A percentile compares a stretch with the other conserved stretches of the same genome.
These are phyloP conservation scores for Mimosa pudica DNA, from an alignment of 306 rosid genomes.

Conservation along the genomic window DNA sequence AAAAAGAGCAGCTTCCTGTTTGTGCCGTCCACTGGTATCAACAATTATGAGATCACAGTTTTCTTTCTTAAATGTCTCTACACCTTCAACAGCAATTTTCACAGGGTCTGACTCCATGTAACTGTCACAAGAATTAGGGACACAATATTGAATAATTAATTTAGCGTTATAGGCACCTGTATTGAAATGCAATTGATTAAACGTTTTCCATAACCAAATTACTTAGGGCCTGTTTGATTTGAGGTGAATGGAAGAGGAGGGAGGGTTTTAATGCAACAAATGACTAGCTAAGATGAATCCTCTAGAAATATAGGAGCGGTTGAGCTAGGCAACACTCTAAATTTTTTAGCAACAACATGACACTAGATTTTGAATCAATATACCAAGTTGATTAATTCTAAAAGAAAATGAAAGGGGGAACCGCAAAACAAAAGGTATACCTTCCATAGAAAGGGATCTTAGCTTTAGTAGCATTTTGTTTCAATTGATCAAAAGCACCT, in stretches of 20 bases:
- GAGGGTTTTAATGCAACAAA: not conserved
- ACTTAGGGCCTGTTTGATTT: not conserved
- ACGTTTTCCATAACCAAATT: slow-evolving; percentile 10
- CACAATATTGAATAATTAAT: slow-evolving; percentile 30
- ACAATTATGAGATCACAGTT: slow-evolving; percentile 79
- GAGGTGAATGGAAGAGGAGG: too few species aligned
- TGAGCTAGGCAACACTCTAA: not conserved
- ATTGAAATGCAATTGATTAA: slow-evolving; percentile 8
- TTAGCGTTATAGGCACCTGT: slow-evolving; percentile 3
- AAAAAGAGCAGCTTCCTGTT: slow-evolving; percentile 81
- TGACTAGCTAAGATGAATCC: not conserved
- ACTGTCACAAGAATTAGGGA: slow-evolving; percentile 39
- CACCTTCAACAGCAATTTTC: slow-evolving; percentile 76
- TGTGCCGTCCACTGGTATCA: slow-evolving; percentile 86
- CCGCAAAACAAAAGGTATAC: slow-evolving; percentile 37
- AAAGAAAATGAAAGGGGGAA: not conserved
- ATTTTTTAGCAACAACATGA: not conserved
- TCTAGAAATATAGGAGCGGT: not conserved
- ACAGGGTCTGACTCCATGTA: slow-evolving; percentile 78
- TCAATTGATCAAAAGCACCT: slow-evolving; percentile 91
- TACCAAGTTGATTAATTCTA: slow-evolving; percentile 2
- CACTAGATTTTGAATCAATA: slow-evolving; percentile 15
- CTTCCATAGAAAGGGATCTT: slow-evolving; percentile 97
- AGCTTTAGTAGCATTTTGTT: slow-evolving; percentile 77
- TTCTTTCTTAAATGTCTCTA: slow-evolving; percentile 74